Conservation (phyloP, 305 asterid genomes). For the Withania somnifera region DNA sequence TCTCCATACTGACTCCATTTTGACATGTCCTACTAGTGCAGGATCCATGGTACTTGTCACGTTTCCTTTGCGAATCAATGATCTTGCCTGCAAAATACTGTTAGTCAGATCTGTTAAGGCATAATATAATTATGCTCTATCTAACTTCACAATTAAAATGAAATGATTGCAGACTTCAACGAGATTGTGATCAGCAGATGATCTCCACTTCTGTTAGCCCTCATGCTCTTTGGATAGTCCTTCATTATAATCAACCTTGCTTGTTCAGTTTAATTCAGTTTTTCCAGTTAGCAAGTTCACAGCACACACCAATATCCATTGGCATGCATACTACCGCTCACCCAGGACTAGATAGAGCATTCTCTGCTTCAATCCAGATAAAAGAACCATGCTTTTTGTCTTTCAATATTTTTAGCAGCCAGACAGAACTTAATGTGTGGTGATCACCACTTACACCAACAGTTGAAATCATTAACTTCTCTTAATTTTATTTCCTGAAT, state of each 20-base stretch:
- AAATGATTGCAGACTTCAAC: background rate
- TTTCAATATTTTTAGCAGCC: background rate
- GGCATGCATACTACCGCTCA: background rate
- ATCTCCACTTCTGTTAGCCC: background rate
- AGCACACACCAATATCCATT: background rate
- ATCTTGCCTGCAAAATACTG: constrained; percentile 50
- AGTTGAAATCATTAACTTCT: background rate
- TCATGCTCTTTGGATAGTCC: background rate
- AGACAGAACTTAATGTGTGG: background rate
- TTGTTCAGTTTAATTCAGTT: background rate
- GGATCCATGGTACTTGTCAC: constrained; percentile 75
- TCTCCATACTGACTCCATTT: constrained; percentile 80
- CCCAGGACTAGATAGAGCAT: background rate
- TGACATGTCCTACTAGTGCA: constrained; percentile 42
- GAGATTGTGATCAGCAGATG: background rate
- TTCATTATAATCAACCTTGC: background rate
- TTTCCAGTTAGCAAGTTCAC: background rate
- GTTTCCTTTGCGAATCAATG: constrained; percentile 86
- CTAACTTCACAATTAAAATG: background rate
- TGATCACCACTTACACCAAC: background rate
- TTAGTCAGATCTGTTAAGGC: background rate
- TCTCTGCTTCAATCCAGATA: background rate
- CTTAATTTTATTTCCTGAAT: background rate
- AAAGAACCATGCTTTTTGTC: background rate
- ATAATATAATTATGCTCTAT: background rate